Base-by-base conservation (phyloP, 768 basidiomycete species). In the Boletus sensibilis region DNA sequence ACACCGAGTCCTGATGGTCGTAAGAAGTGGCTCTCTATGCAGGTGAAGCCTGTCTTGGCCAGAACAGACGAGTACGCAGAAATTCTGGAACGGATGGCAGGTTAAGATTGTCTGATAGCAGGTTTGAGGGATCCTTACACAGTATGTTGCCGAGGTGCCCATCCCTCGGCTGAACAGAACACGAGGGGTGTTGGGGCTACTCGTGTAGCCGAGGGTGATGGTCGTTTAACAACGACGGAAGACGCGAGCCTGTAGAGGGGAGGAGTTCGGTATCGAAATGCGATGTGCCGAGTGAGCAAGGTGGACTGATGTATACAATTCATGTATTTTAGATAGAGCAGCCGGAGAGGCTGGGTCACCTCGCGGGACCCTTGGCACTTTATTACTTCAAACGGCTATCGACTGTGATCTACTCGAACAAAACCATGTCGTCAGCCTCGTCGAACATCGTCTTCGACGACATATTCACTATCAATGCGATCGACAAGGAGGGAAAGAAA, bases 401-500 rank as follows among this genome's bases (percentile, higher is more conserved):
- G 47, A 18, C 5, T 12, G 14, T 23, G 6, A 14, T 20, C 13
- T 20, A 27, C 53, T 39, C 40, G 9, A 51, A 56, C 52, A 46
- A n/a, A 44, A 58, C 37, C 44, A 86, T 86, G 83, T 74, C 85
- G 20, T 75, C 80, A 4, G 73, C 78, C 14, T 77, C 85, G 40
- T 88, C 89, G 1, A 89, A 80, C 69, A 83, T 96, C 64, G 84
- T 97, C 55, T 98, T 98, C 68, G 91, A 95, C 68, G 96, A 98
- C 70, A 87, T 94, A 43, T 98, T 98, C 75, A 87, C 83, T 12
- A 88, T 96, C 63, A 81, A 83, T 62, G 86, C 74, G 42, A 90
- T 95, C 48, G 87, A 95, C 77, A 86, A 85, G 72, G 95, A 94
- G 64, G 96, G 96, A 45, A 97, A 91, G 79, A 97, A 95, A 72